phyloP scores from a whole-genome alignment of 768 basidiomycete species.

The Naganishia onofrii region DNA sequence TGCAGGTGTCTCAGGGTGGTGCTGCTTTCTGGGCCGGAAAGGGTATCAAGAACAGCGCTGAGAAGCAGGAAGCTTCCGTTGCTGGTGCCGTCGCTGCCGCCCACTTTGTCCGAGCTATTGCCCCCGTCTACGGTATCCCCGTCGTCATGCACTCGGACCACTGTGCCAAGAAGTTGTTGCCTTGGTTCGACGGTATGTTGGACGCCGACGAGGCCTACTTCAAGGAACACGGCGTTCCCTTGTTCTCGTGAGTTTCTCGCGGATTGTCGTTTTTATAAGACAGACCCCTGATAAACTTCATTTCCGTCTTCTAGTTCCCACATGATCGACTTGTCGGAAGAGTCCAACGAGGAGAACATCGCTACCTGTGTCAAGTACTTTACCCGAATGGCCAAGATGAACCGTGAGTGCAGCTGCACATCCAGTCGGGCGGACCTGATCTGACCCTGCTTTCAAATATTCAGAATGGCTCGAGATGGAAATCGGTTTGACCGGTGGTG shows the following conservation, averaged over 20 bases:
- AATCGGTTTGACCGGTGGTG: conserved; percentile 99
- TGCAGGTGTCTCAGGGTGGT: conserved; percentile 97
- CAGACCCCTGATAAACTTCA: not conserved
- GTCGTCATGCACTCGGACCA: conserved; percentile 98
- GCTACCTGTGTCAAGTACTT: conserved; percentile 90
- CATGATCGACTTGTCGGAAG: conserved; percentile 97
- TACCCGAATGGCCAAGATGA: conserved; percentile 84
- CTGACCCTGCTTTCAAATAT: no score
- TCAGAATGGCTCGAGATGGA: conserved; percentile 95
- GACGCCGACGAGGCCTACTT: conserved; percentile 90
- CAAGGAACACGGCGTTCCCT: conserved; percentile 72
- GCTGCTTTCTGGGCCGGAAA: conserved; percentile 95
- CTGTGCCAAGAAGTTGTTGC: conserved; percentile 95
- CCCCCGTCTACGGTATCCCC: conserved; percentile 90
- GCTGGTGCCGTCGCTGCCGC: conserved; percentile 89
- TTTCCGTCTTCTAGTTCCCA: conserved; percentile 66
- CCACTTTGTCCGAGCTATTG: conserved; percentile 80
- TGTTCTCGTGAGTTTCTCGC: conserved; percentile 48
- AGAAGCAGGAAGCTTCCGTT: conserved; percentile 88
- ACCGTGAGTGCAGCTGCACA: conserved; percentile 45
- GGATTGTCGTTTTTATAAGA: not conserved
- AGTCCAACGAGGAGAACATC: conserved; percentile 81
- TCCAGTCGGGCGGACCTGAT: not conserved
- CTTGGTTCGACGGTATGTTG: conserved; percentile 99
- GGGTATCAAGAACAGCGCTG: conserved; percentile 76